Evolutionary conservation across 179 eudicot genomes (phyloP).

Genomic region (Amaranthus tricolor): DNA sequence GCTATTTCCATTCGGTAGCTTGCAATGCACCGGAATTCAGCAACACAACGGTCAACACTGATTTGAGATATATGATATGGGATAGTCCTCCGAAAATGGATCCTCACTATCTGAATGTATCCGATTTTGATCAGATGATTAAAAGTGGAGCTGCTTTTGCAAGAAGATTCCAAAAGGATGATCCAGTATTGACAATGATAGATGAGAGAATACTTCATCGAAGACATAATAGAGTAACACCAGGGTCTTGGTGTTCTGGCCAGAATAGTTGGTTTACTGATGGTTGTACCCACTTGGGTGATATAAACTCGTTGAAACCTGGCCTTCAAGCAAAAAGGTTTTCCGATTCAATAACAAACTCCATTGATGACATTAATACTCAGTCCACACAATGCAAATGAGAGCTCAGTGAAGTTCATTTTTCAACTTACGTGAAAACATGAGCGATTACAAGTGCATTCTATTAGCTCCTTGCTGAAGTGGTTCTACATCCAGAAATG

Average conservation of each 20-base stretch:
- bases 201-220: constrained; percentile 71
- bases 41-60: constrained; percentile 78
- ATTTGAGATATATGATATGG: constrained; percentile 87
- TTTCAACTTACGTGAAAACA: not conserved
- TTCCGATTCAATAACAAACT: constrained; percentile 44
- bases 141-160: constrained; percentile 93
- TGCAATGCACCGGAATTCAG: constrained; percentile 82
- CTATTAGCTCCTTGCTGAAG: not conserved
- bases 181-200: constrained; percentile 61
- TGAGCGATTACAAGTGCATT: constrained; percentile 8
- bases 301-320: constrained; percentile 60
- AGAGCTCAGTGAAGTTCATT: constrained; percentile 7
- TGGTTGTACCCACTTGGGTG: constrained; percentile 75
- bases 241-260: constrained; percentile 87
- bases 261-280: constrained; percentile 61
- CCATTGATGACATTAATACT: constrained; percentile 49
- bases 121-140: constrained; percentile 66
- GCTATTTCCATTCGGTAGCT: constrained; percentile 77
- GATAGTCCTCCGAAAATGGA: constrained; percentile 96
- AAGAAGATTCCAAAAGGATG: constrained; percentile 63
- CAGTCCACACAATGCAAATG: constrained; percentile 72
- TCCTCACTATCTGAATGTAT: constrained; percentile 54
- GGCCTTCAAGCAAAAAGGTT: constrained; percentile 61
- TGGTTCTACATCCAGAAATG: constrained; percentile 4
- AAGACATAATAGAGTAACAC: constrained; percentile 51